Evolutionary conservation across 1,139 yeast genomes (phyloP).

Genomic region (Pichia sp.): DNA sequence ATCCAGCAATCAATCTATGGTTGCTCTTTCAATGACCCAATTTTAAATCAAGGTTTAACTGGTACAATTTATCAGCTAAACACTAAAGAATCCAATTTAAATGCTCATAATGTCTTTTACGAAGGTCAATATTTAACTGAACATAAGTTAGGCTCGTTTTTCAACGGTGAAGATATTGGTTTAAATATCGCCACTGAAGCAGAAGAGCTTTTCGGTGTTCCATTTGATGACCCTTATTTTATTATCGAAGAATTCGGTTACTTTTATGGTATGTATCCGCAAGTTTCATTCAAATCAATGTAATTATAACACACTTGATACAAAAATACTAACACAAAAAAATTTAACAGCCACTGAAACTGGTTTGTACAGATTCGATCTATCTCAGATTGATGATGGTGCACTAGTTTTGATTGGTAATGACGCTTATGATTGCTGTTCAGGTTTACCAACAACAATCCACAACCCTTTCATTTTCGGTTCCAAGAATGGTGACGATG

Average conservation of each 20-base stretch:
- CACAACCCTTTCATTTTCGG: background rate
- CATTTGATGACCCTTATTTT: background rate
- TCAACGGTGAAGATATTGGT: background rate
- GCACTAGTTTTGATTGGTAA: background rate
- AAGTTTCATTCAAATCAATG: too few relatives aligned
- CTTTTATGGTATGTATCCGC: background rate
- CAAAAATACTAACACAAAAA: background rate
- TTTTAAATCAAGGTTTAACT: background rate
- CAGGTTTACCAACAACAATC: background rate
- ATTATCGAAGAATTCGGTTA: background rate
- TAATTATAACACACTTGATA: background rate
- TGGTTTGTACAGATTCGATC: background rate
- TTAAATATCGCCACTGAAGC: background rate
- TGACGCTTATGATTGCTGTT: background rate
- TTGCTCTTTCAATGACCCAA: background rate
- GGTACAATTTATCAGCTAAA: background rate
- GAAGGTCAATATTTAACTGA: background rate
- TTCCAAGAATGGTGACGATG: background rate
- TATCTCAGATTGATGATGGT: background rate
- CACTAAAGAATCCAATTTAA: background rate
- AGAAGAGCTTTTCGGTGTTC: background rate
- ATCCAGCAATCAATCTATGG: background rate
- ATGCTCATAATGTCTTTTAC: background rate
- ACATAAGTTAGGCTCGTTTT: background rate
- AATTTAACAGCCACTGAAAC: background rate